Percentiles rank a stretch among this genome's conserved stretches.
Conservation (phyloP, 495 filamentous ascomycete genomes). For the Penicillium desertorum region DNA sequence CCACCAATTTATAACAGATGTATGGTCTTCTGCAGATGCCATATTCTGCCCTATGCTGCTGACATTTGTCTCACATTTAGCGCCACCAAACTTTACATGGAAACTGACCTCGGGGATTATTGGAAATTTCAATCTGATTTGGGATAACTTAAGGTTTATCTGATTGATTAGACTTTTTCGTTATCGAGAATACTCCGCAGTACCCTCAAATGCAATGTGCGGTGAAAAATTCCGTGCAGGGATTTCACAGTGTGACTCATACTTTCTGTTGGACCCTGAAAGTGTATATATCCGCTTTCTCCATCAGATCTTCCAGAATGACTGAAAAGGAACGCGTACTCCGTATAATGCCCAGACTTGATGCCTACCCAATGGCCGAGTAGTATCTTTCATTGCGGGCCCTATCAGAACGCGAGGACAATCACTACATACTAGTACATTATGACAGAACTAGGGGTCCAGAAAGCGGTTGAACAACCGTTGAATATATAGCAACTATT, state of each 20-base stretch:
- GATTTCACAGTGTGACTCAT: background rate
- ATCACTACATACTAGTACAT: background rate
- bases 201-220: background rate
- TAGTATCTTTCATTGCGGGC: background rate
- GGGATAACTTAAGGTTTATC: conserved; percentile 6
- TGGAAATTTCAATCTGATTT: background rate
- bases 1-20: background rate
- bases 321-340: background rate
- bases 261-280: background rate
- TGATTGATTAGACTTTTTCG: conserved; percentile 10
- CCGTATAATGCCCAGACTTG: background rate
- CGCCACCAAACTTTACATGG: background rate
- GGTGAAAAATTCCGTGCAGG: background rate
- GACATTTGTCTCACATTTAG: background rate
- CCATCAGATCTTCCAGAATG: too few species aligned
- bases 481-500: background rate
- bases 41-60: background rate
- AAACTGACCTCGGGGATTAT: background rate
- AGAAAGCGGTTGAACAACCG: background rate
- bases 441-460: background rate
- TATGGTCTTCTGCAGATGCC: background rate
- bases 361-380: background rate
- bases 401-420: background rate
- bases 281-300: background rate
- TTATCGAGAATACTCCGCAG: too few species aligned